Percentiles rank a stretch among this genome's conserved stretches.
Evolutionary conservation across 2,329 filamentous ascomycete species (phyloP).

Genomic region (Diaporthe sp.): DNA sequence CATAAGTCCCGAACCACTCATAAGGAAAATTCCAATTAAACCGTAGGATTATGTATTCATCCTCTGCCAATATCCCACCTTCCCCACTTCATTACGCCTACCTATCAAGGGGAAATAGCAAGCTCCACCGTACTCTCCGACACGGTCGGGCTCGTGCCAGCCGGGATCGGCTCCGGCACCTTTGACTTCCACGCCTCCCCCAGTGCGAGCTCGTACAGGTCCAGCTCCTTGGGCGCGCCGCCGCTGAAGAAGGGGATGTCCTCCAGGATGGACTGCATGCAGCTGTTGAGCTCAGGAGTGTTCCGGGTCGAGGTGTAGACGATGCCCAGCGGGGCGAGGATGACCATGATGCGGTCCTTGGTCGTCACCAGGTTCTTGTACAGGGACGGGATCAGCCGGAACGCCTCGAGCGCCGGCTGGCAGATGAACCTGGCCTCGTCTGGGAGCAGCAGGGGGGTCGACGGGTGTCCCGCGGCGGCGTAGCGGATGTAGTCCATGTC

Average conservation of each 20-base stretch:
- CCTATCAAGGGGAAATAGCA: conserved; percentile 3
- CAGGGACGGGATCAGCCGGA: conserved; percentile 35
- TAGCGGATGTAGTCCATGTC: conserved; percentile 22
- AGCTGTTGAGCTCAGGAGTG: conserved; percentile 29
- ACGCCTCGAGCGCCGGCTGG: conserved; percentile 35
- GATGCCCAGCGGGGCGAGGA: conserved; percentile 35
- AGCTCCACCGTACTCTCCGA: conserved; percentile 23
- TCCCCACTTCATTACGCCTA: too few species aligned
- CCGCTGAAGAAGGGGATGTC: conserved; percentile 34
- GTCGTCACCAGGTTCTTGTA: conserved; percentile 35
- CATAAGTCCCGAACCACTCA: background rate
- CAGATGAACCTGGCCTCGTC: conserved; percentile 31
- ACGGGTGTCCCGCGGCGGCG: background rate
- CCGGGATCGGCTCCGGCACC: conserved; percentile 17
- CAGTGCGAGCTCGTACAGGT: conserved; percentile 28
- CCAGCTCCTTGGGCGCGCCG: conserved; percentile 25
- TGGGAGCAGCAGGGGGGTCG: conserved; percentile 29
- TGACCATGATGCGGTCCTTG: conserved; percentile 35
- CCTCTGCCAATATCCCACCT: background rate
- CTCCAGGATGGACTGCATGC: conserved; percentile 34
- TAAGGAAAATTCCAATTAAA: background rate
- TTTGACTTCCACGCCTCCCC: conserved; percentile 27
- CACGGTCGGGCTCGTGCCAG: conserved; percentile 26
- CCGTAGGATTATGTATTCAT: background rate
- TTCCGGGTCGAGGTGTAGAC: conserved; percentile 32